These are phyloP conservation scores for Chlamydomonas incerta DNA, from an alignment of 139 green algal species.

Conservation along the genomic window DNA sequence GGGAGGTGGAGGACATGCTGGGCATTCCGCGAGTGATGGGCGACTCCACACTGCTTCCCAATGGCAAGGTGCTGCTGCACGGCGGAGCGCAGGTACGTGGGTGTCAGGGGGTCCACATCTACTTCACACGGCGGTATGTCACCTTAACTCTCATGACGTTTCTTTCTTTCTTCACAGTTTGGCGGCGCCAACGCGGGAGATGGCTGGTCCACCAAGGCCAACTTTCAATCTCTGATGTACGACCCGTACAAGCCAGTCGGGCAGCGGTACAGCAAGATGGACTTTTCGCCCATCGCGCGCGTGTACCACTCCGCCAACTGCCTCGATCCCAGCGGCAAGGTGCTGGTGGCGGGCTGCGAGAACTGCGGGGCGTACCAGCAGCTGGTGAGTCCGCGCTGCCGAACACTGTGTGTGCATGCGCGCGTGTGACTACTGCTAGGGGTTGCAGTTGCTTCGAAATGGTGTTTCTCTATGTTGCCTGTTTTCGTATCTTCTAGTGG, in stretches of 20 bases:
- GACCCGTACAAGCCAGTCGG: not conserved
- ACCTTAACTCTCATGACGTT: not conserved
- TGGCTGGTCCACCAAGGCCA: not conserved
- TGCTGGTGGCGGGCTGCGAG: not conserved
- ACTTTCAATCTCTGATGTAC: not conserved
- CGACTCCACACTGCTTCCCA: conserved; percentile 4
- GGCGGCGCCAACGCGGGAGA: not conserved
- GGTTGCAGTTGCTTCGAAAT: too few species aligned
- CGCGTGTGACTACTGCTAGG: too few species aligned
- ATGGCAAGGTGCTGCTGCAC: conserved; percentile 3
- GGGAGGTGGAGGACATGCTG: conserved; percentile 8
- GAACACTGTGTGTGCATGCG: too few species aligned
- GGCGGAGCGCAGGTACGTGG: not conserved
- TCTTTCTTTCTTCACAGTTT: not conserved
- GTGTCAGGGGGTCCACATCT: not conserved
- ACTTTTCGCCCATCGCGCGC: not conserved
- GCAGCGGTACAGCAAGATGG: not conserved
- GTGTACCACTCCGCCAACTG: conserved; percentile 29
- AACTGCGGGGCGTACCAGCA: not conserved
- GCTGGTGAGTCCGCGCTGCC: not conserved
- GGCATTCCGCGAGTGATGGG: conserved; percentile 7
- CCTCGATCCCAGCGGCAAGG: not conserved
- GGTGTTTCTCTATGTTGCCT: too few species aligned
- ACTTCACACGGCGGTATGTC: not conserved
- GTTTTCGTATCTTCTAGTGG: too few species aligned